Percentiles rank a stretch among this genome's conserved stretches.
phyloP scores from a whole-genome alignment of 108 stramenopile species.

The Pseudonitzschia pungens region DNA sequence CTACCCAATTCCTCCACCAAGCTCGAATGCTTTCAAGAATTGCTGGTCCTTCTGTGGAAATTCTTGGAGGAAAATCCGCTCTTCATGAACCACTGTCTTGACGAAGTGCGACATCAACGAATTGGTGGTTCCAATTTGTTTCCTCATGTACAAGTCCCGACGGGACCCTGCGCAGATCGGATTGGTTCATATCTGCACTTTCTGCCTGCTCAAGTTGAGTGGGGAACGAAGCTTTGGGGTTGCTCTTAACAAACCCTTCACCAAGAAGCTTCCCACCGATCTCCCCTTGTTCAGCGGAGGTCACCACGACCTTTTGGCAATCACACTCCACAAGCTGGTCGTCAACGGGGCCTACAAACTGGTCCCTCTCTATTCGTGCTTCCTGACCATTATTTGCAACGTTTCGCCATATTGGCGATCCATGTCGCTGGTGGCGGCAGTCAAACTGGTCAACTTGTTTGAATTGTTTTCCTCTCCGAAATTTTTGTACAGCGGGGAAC shows the following conservation, averaged over 20 bases:
- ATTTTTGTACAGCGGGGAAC: slow-evolving; percentile 87
- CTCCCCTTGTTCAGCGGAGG: slow-evolving; percentile 87
- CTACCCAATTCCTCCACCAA: slow-evolving; percentile 68
- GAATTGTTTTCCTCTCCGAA: slow-evolving; percentile 91
- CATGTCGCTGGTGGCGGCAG: slow-evolving; percentile 86
- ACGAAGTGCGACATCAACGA: slow-evolving; percentile 77
- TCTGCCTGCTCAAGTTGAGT: slow-evolving; percentile 90
- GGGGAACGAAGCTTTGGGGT: slow-evolving; percentile 96
- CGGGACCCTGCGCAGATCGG: slow-evolving; percentile 86
- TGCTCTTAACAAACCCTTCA: slow-evolving; percentile 89
- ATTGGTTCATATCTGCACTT: slow-evolving; percentile 96
- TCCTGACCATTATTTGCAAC: slow-evolving; percentile 95
- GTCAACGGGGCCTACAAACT: slow-evolving; percentile 90
- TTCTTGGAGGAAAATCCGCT: slow-evolving; percentile 92
- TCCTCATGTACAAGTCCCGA: slow-evolving; percentile 89
- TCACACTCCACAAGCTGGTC: slow-evolving; percentile 94
- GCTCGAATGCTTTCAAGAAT: slow-evolving; percentile 92
- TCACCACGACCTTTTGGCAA: slow-evolving; percentile 93
- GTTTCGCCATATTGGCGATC: slow-evolving; percentile 91
- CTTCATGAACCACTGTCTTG: slow-evolving; percentile 88
- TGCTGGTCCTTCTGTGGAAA: slow-evolving; percentile 96
- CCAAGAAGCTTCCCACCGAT: slow-evolving; percentile 78
- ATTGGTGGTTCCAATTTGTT: slow-evolving; percentile 92
- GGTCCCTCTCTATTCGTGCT: slow-evolving; percentile 90
- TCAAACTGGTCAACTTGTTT: slow-evolving; percentile 94